Evolutionary conservation across 1,139 yeast species (phyloP).

Genomic region (Hemisphaericaspora subhashii): DNA sequence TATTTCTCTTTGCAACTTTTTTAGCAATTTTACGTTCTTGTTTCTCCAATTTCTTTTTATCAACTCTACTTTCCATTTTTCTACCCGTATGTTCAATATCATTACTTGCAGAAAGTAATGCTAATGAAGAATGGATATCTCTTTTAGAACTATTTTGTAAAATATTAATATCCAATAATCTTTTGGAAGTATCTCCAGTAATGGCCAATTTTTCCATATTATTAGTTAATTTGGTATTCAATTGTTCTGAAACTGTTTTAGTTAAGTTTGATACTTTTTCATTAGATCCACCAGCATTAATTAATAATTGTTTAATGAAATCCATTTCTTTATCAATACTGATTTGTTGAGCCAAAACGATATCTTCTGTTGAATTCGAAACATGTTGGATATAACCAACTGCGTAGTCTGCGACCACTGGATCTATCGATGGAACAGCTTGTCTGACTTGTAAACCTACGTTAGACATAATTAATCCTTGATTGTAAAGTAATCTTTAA

Average conservation of each 20-base stretch:
- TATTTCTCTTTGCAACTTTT: constrained; percentile 91
- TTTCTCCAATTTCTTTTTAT: constrained; percentile 92
- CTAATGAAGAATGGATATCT: constrained; percentile 70
- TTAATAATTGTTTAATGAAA: constrained; percentile 62
- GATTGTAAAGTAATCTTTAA: not conserved
- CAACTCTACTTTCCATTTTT: constrained; percentile 90
- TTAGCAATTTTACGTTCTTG: constrained; percentile 97
- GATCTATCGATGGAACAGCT: constrained; percentile 84
- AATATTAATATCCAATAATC: constrained; percentile 70
- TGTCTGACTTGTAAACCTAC: constrained; percentile 75
- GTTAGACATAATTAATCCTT: constrained; percentile 41
- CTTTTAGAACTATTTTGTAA: constrained; percentile 60
- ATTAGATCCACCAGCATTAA: constrained; percentile 78
- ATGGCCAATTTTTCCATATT: constrained; percentile 69
- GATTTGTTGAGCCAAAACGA: constrained; percentile 73
- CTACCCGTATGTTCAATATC: constrained; percentile 92
- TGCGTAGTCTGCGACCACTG: constrained; percentile 89
- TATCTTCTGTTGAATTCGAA: constrained; percentile 72
- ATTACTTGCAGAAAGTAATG: constrained; percentile 69
- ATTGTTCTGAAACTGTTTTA: constrained; percentile 42
- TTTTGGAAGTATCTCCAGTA: constrained; percentile 80
- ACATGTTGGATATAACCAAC: constrained; percentile 85
- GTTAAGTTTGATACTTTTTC: constrained; percentile 54
- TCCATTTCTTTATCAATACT: constrained; percentile 65
- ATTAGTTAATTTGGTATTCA: constrained; percentile 58